Percentiles rank a stretch among this genome's conserved stretches.
phyloP scores from a whole-genome alignment of 129 eudicot genomes.

The Flaveria sonorensis region DNA sequence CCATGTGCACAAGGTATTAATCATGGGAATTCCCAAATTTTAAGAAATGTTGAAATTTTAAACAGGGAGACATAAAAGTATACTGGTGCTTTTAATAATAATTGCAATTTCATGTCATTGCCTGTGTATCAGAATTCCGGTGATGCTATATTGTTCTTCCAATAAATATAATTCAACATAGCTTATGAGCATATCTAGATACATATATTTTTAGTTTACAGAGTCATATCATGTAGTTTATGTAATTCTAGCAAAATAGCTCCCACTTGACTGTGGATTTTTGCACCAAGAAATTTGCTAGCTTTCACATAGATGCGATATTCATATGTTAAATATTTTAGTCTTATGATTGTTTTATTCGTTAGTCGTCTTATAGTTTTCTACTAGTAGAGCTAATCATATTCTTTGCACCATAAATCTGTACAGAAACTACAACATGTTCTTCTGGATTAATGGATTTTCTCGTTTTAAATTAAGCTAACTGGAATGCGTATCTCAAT shows the following conservation, averaged over 20 bases:
- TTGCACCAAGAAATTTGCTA: neutral
- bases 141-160: neutral
- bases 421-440: neutral
- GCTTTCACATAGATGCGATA: neutral
- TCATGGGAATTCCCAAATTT: neutral
- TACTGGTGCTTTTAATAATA: neutral
- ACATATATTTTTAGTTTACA: neutral
- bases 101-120: neutral
- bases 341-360: neutral
- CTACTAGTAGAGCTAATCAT: neutral
- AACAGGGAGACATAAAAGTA: slow-evolving; percentile 4
- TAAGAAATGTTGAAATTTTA: slow-evolving; percentile 2
- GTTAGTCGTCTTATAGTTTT: neutral
- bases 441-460: neutral
- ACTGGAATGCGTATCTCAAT: slow-evolving; percentile 6
- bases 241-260: slow-evolving; percentile 12
- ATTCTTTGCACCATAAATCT: neutral
- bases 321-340: neutral
- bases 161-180: neutral
- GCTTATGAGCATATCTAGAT: slow-evolving; percentile 5
- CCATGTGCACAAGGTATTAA: neutral
- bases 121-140: slow-evolving; percentile 13
- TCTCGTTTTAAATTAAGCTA: neutral
- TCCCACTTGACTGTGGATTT: neutral
- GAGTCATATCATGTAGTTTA: neutral